Percentiles rank a stretch among this genome's conserved stretches.
phyloP scores from a whole-genome alignment of 2,329 filamentous ascomycete species.

The Malbranchea cinnamomea region DNA sequence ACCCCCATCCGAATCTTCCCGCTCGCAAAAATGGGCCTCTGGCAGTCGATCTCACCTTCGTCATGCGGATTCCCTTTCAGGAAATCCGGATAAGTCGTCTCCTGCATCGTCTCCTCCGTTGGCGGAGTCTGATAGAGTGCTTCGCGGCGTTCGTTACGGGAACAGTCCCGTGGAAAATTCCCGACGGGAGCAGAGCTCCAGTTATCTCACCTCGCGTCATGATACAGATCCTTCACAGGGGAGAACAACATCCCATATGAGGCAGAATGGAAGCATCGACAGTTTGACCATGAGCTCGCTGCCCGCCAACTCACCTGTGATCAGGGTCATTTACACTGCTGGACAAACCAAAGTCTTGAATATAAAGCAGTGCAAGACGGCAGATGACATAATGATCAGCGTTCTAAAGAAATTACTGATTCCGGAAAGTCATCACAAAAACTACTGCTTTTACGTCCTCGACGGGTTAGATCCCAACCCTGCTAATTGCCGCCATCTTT shows the following conservation, averaged over 20 bases:
- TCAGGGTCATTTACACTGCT: constrained; percentile 82
- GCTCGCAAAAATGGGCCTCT: constrained; percentile 39
- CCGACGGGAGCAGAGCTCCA: constrained; percentile 35
- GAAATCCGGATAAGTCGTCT: constrained; percentile 37
- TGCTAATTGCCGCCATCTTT: constrained; percentile 62
- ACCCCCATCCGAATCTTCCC: constrained; percentile 48
- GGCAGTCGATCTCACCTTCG: no score
- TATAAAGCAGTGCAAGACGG: constrained; percentile 77
- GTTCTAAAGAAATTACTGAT: constrained; percentile 78
- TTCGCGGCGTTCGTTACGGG: no score
- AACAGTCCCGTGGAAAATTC: constrained; percentile 40
- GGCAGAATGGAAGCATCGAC: constrained; percentile 73
- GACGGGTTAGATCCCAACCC: constrained; percentile 74
- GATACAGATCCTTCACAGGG: constrained; percentile 43
- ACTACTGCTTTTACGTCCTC: constrained; percentile 93
- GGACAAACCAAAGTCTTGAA: constrained; percentile 89
- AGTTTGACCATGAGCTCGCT: constrained; percentile 73
- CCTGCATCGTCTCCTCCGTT: constrained; percentile 61
- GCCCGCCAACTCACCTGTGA: constrained; percentile 73
- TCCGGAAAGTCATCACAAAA: constrained; percentile 79
- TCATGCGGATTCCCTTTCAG: no score
- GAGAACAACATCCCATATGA: constrained; percentile 53
- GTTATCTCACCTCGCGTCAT: constrained; percentile 43
- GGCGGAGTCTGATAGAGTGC: constrained; percentile 34
- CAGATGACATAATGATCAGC: constrained; percentile 82